A percentile compares a stretch with the other conserved stretches of the same genome.
Conservation (phyloP, 768 basidiomycete species). For the Cyathus striatus region DNA sequence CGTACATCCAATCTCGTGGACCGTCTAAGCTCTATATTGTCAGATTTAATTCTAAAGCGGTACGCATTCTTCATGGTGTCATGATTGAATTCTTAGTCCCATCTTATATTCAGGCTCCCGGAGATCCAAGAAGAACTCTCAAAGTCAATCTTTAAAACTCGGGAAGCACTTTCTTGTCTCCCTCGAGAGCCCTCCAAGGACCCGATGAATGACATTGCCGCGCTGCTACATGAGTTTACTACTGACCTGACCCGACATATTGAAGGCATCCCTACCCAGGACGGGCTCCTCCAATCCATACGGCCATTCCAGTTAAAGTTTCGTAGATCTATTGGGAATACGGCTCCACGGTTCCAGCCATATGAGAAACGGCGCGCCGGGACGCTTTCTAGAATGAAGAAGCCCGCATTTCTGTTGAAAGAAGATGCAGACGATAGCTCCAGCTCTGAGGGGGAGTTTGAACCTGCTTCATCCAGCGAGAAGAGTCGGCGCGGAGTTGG, state of each 20-base stretch:
- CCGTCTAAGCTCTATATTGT: constrained; percentile 45
- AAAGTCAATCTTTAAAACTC: constrained; percentile 33
- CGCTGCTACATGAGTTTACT: constrained; percentile 40
- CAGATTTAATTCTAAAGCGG: constrained; percentile 49
- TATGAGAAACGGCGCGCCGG: constrained; percentile 20
- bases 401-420: constrained; percentile 14
- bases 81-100: too few species aligned
- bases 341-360: constrained; percentile 56
- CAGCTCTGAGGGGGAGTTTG: too few species aligned
- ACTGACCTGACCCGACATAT: constrained; percentile 38
- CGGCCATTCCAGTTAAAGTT: constrained; percentile 45
- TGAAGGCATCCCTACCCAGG: constrained; percentile 45
- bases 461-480: too few species aligned
- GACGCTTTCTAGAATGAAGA: constrained; percentile 8
- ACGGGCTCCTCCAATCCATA: constrained; percentile 54
- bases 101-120: constrained; percentile 42
- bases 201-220: constrained; percentile 50
- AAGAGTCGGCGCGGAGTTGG: too few species aligned
- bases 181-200: constrained; percentile 53
- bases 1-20: constrained; percentile 46
- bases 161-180: constrained; percentile 20
- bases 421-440: constrained; percentile 9
- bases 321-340: constrained; percentile 37
- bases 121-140: constrained; percentile 56
- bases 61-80: constrained; percentile 13